phyloP scores from a whole-genome alignment of 805 yeast species.

The Starmerella etchellsii region DNA sequence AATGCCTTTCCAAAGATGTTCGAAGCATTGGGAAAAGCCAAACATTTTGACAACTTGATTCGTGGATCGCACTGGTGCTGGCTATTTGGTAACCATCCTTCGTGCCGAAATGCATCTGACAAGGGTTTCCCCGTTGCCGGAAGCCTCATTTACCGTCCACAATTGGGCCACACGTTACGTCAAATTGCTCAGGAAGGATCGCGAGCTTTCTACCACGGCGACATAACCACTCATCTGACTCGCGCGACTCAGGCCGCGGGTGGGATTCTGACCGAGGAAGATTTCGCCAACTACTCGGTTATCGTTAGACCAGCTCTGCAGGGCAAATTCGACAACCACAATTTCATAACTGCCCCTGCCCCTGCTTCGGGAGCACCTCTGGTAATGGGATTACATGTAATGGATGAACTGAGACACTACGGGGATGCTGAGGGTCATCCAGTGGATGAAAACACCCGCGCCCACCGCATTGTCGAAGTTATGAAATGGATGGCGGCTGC shows the following conservation, averaged over 20 bases:
- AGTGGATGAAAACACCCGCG: constrained; percentile 36
- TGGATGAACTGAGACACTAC: constrained; percentile 34
- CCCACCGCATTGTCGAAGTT: constrained; percentile 63
- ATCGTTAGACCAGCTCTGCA: constrained; percentile 33
- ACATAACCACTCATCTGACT: constrained; percentile 52
- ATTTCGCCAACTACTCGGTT: constrained; percentile 51
- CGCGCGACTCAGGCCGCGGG: constrained; percentile 38
- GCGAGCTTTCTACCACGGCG: constrained; percentile 73
- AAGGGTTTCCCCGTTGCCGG: background rate
- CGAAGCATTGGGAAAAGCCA: constrained; percentile 25
- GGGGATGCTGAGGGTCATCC: constrained; percentile 13
- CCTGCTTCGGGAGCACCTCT: constrained; percentile 78
- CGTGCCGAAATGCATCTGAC: background rate
- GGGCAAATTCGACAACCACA: constrained; percentile 32
- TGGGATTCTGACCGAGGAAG: constrained; percentile 56
- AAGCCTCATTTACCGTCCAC: constrained; percentile 32
- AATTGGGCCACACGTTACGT: constrained; percentile 53
- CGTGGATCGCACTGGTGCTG: constrained; percentile 25
- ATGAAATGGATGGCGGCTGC: constrained; percentile 93
- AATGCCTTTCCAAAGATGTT: constrained; percentile 10
- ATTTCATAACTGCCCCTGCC: constrained; percentile 50
- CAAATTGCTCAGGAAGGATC: constrained; percentile 66
- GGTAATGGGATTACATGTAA: constrained; percentile 56
- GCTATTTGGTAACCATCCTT: constrained; percentile 17
- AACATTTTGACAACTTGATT: constrained; percentile 5